phyloP scores from a whole-genome alignment of 2,329 filamentous ascomycete genomes.

The Nothophoma quercina region DNA sequence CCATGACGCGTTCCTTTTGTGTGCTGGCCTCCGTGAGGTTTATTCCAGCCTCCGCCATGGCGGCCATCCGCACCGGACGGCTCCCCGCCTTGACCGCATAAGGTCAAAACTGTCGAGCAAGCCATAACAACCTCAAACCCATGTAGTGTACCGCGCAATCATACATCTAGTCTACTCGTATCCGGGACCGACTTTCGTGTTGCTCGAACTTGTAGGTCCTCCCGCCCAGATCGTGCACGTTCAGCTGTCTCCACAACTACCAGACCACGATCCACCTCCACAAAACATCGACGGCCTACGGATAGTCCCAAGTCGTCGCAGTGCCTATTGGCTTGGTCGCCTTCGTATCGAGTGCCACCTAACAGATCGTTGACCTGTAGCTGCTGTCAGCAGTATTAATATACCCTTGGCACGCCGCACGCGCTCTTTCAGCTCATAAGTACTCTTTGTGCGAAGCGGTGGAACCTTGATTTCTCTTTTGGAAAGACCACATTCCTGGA shows the following conservation, averaged over 20 bases:
- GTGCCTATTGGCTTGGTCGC: conserved; percentile 12
- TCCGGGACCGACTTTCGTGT: not conserved
- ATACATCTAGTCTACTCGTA: not conserved
- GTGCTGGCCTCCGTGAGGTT: conserved; percentile 23
- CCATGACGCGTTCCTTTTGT: conserved; percentile 41
- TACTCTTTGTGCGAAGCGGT: not conserved
- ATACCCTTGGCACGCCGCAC: conserved; percentile 8
- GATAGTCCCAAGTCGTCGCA: not conserved
- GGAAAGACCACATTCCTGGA: not conserved
- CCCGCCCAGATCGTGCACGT: not conserved
- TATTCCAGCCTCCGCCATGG: conserved; percentile 28
- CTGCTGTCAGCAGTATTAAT: conserved; percentile 16
- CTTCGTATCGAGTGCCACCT: conserved; percentile 6
- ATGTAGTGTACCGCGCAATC: conserved; percentile 11
- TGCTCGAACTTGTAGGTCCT: not conserved
- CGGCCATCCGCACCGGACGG: conserved; percentile 27
- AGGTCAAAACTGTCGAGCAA: conserved; percentile 21
- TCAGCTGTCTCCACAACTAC: conserved; percentile 16
- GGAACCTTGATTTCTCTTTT: not conserved
- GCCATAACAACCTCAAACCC: conserved; percentile 1
- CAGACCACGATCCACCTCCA: conserved; percentile 21
- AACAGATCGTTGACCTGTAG: conserved; percentile 6
- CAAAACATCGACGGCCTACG: conserved; percentile 14
- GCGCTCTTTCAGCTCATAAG: conserved; percentile 9
- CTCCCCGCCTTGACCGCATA: conserved; percentile 39